Conservation (phyloP, 2,329 filamentous ascomycete genomes). For the Setomelanomma holmii region DNA sequence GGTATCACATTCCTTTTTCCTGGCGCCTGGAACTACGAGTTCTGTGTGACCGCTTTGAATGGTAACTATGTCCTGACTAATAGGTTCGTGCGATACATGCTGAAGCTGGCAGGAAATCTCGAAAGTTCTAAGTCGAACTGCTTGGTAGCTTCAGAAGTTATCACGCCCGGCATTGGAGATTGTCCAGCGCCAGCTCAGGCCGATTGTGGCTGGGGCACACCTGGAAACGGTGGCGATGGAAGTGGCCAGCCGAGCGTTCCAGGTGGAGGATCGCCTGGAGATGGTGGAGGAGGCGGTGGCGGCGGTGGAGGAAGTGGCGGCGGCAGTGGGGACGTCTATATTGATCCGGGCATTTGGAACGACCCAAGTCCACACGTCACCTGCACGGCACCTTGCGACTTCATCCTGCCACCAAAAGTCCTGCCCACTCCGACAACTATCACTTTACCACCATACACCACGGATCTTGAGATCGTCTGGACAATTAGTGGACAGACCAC, state of each 20-base stretch:
- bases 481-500: slow-evolving; percentile 2
- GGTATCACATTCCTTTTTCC: slow-evolving; percentile 10
- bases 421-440: slow-evolving; percentile 6
- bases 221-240: slow-evolving; percentile 6
- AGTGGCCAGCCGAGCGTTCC: slow-evolving; percentile 3
- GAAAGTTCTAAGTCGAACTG: slow-evolving; percentile 7
- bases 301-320: slow-evolving; percentile 1
- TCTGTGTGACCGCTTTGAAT: slow-evolving; percentile 11
- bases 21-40: slow-evolving; percentile 14
- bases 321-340: slow-evolving; percentile 7
- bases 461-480: slow-evolving; percentile 8
- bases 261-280: background rate
- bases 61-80: background rate
- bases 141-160: slow-evolving; percentile 1
- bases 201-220: slow-evolving; percentile 3
- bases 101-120: slow-evolving; percentile 3
- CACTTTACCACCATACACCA: slow-evolving; percentile 9
- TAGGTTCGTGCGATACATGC: background rate
- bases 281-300: background rate
- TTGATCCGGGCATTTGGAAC: slow-evolving; percentile 7
- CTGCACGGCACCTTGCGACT: slow-evolving; percentile 7
- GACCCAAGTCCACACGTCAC: slow-evolving; percentile 3
- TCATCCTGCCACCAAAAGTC: slow-evolving; percentile 9
- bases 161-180: slow-evolving; percentile 3
- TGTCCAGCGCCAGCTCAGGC: background rate